Percentiles rank a stretch among this genome's conserved stretches.
phyloP scores from a whole-genome alignment of 495 filamentous ascomycete genomes.

The Lasiosphaeria hispida region DNA sequence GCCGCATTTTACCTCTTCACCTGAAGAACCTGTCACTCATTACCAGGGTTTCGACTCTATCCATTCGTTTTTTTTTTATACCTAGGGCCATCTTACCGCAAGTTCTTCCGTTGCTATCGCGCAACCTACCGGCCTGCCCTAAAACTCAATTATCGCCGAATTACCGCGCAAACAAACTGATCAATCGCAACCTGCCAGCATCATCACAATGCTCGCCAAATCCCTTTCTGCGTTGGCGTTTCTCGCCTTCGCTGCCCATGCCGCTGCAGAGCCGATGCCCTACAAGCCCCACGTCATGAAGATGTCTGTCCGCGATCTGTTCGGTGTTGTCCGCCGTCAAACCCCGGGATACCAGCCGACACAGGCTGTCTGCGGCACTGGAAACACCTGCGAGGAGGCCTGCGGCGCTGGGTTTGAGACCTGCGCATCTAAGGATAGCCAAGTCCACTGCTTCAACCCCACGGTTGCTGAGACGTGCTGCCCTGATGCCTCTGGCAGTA shows the following conservation, averaged over 20 bases:
- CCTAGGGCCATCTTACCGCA: conserved; percentile 6
- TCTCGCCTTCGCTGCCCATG: conserved; percentile 37
- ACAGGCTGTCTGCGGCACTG: conserved; percentile 38
- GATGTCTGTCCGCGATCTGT: conserved; percentile 40
- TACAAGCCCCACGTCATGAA: conserved; percentile 39
- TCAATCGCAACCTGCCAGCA: conserved; percentile 3
- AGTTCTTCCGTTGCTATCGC: neutral
- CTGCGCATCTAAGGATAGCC: conserved; percentile 38
- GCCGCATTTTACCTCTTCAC: conserved; percentile 16
- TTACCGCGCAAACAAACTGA: neutral
- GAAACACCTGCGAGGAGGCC: conserved; percentile 46
- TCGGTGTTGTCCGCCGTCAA: conserved; percentile 40
- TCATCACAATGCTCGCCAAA: conserved; percentile 38
- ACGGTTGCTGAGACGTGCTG: conserved; percentile 44
- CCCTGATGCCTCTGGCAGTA: conserved; percentile 43
- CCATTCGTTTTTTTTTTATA: conserved; percentile 32
- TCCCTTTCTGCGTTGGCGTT: conserved; percentile 40
- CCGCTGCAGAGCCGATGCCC: conserved; percentile 41
- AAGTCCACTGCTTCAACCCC: conserved; percentile 47
- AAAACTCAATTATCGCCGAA: neutral
- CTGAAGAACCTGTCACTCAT: conserved; percentile 27
- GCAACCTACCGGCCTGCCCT: no score
- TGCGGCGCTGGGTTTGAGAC: conserved; percentile 44
- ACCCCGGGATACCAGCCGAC: conserved; percentile 42
- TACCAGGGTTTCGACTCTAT: conserved; percentile 33